Evolutionary conservation across 225 moss, liverwort and hornwort species (phyloP), one percentile per base, ranked within the genome.

Genomic region (Polytrichum commune): DNA sequence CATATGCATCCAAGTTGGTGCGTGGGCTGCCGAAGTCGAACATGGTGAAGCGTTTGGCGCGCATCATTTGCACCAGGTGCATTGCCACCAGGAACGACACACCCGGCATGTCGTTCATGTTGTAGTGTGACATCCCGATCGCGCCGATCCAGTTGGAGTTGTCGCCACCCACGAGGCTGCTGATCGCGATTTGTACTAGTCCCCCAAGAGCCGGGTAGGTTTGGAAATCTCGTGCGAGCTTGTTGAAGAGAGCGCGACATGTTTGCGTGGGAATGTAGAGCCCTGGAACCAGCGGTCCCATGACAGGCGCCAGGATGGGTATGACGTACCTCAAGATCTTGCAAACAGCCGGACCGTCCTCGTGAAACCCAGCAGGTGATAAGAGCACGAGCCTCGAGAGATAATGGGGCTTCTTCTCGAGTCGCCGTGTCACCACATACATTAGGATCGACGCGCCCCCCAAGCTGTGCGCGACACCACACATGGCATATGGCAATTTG

Each of bases 91-190:
- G 62, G 27, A 88, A 84, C 9, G 94, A 89, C 38, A 97, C 65
- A 1, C 96, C 96, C 10, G 96, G 96, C 96, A 97, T 97, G 71
- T 90, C 96, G 29, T 97, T 91, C 94, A 94, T 91, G 75, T 97
- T 97, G 71, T 97, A 97, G 46, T 97, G 96, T 0, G 96, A 83
- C 90, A 93, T 76, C 22, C 92, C 96, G 20, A 97, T 38, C 1
- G 87, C 94, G 9, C 93, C 94, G 1, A 97, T 78, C 96, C 96
- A 97, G 76, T 97, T 94, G 27, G 96, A 97, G 33, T 80, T 82
- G 72, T 97, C 96, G 6, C 96, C 96, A 22, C 96, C 96, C 1
- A 83, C 75, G 0, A 65, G n/a, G 18, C 65, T 86, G 72, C 94
- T 94, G 1, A 90, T 32, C 2, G 94, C 55, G 1, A 88, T 90